A percentile compares a stretch with the other conserved stretches of the same genome.
These are phyloP conservation scores for Pseudocercospora macadamiae DNA, from an alignment of 2,329 filamentous ascomycete species.

Conservation along the genomic window DNA sequence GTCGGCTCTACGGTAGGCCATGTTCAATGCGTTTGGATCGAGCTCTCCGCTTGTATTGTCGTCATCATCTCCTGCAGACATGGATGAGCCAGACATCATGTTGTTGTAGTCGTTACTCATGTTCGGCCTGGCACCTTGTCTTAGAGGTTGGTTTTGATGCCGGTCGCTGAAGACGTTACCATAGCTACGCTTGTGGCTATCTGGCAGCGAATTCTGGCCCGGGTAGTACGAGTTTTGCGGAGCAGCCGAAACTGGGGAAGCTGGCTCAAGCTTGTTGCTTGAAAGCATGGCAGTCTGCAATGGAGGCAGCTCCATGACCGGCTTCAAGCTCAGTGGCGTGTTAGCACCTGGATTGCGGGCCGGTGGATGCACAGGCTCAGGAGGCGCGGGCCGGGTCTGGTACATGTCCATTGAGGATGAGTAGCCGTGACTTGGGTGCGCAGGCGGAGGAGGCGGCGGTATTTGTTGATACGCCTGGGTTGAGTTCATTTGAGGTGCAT, in stretches of 20 bases:
- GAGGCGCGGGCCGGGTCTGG: conserved; percentile 26
- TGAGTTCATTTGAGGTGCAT: conserved; percentile 29
- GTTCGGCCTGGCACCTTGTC: conserved; percentile 48
- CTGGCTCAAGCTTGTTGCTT: conserved; percentile 42
- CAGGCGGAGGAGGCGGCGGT: conserved; percentile 22
- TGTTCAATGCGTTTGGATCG: conserved; percentile 38
- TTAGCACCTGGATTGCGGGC: conserved; percentile 27
- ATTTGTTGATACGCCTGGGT: conserved; percentile 34
- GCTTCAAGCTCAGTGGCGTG: conserved; percentile 26
- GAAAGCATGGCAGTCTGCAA: conserved; percentile 45
- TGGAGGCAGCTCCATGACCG: conserved; percentile 42
- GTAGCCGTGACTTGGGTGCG: conserved; percentile 25
- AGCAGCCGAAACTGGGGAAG: conserved; percentile 49
- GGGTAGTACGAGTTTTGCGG: conserved; percentile 34
- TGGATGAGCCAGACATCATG: conserved; percentile 11
- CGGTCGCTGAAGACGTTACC: conserved; percentile 46
- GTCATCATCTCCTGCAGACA: conserved; percentile 38
- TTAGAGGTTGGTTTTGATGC: conserved; percentile 48
- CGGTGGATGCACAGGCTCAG: conserved; percentile 32
- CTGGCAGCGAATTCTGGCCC: conserved; percentile 17
- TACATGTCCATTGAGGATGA: conserved; percentile 28
- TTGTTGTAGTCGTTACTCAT: conserved; percentile 18
- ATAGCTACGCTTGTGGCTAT: conserved; percentile 51
- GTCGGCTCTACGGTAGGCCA: conserved; percentile 53
- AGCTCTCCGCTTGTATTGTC: conserved; percentile 28